Conservation (phyloP, 2,329 filamentous ascomycete species). For the Xylariaceae sp. region DNA sequence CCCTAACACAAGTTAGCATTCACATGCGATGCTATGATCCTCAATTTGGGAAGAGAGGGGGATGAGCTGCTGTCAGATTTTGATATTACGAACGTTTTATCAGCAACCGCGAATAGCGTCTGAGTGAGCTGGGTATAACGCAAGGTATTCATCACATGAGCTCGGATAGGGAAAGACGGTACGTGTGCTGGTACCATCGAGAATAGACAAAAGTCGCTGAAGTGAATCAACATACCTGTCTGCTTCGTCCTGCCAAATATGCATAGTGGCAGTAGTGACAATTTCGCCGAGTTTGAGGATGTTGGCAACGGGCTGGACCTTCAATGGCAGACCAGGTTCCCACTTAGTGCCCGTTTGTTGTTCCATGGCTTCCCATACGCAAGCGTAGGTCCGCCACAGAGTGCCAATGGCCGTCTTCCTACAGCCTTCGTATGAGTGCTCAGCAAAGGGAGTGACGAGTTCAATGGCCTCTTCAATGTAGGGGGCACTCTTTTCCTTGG, state of each 20-base stretch:
- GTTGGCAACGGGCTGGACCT: slow-evolving; percentile 72
- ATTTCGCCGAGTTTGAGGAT: slow-evolving; percentile 82
- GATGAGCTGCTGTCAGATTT: neutral
- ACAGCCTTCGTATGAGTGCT: slow-evolving; percentile 90
- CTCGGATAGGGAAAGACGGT: slow-evolving; percentile 20
- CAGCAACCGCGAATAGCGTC: slow-evolving; percentile 84
- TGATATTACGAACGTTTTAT: slow-evolving; percentile 60
- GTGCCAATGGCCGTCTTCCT: slow-evolving; percentile 89
- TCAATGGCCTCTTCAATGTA: slow-evolving; percentile 89
- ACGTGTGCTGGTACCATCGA: slow-evolving; percentile 4
- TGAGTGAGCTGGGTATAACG: slow-evolving; percentile 99
- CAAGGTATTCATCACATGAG: slow-evolving; percentile 75
- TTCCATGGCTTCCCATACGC: slow-evolving; percentile 84
- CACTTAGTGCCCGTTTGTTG: slow-evolving; percentile 76
- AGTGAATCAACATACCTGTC: slow-evolving; percentile 70
- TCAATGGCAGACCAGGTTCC: slow-evolving; percentile 80
- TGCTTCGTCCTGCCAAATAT: slow-evolving; percentile 82
- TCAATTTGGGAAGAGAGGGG: too few species aligned
- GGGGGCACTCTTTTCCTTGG: slow-evolving; percentile 48
- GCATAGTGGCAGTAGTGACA: slow-evolving; percentile 77
- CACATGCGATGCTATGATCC: neutral
- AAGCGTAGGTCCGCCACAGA: slow-evolving; percentile 88
- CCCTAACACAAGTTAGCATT: slow-evolving; percentile 45
- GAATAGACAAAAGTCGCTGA: slow-evolving; percentile 26
- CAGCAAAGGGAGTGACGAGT: slow-evolving; percentile 72